A percentile compares a stretch with the other conserved stretches of the same genome.
phyloP scores from a whole-genome alignment of 371 early-diverging fungal species.

The Lichtheimia ramosa region DNA sequence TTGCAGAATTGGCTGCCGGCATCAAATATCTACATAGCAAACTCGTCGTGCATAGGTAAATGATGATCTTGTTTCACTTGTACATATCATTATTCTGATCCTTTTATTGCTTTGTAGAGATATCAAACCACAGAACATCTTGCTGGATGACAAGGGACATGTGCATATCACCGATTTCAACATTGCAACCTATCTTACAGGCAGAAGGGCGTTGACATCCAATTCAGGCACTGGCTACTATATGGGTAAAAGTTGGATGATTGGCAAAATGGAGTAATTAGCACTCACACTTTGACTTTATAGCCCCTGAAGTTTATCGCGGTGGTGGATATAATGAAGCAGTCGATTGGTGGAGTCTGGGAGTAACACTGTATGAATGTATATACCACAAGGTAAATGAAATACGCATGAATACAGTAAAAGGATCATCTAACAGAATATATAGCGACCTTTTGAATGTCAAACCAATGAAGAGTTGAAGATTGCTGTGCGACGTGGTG shows the following conservation, averaged over 20 bases:
- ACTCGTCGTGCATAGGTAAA: conserved; percentile 73
- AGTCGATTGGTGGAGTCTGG: conserved; percentile 95
- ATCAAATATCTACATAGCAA: conserved; percentile 78
- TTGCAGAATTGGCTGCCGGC: conserved; percentile 75
- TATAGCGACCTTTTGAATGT: conserved; percentile 61
- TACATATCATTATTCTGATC: no score
- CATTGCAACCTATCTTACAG: conserved; percentile 67
- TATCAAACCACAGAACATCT: conserved; percentile 84
- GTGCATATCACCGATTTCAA: conserved; percentile 85
- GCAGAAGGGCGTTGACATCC: conserved; percentile 59
- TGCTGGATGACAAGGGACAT: conserved; percentile 77
- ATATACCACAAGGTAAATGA: conserved; percentile 53
- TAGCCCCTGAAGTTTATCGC: conserved; percentile 82
- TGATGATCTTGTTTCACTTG: no score
- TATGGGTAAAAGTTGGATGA: conserved; percentile 60
- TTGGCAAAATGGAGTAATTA: neutral
- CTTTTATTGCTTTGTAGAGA: conserved; percentile 45
- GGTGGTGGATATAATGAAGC: conserved; percentile 71
- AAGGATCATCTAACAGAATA: neutral
- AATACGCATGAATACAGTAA: neutral
- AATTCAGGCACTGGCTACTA: conserved; percentile 80
- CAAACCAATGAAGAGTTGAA: conserved; percentile 53
- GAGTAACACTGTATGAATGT: conserved; percentile 77
- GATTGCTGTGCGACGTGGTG: conserved; percentile 55
- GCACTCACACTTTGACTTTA: conserved; percentile 6